Evolutionary conservation across 768 basidiomycete genomes (phyloP).

Genomic region (Termitomyces sp.): DNA sequence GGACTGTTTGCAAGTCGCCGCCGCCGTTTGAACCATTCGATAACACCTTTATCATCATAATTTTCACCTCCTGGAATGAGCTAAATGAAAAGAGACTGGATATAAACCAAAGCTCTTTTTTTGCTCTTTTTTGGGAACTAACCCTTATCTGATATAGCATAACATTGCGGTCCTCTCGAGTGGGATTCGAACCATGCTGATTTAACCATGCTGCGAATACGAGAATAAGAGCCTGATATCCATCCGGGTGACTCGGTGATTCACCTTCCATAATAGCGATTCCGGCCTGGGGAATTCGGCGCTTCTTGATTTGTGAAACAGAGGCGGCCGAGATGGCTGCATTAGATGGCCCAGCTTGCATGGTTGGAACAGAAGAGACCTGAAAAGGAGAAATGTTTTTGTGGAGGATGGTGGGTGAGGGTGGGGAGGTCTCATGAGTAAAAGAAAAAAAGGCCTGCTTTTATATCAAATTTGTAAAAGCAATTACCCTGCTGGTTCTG

Average conservation of each 20-base stretch:
- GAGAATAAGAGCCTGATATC: background rate
- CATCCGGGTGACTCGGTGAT: conserved; percentile 2
- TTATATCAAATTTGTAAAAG: background rate
- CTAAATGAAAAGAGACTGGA: background rate
- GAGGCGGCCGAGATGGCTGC: background rate
- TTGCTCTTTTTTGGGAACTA: background rate
- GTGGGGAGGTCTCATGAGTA: background rate
- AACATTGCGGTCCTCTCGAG: conserved; percentile 2
- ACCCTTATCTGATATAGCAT: conserved; percentile 12
- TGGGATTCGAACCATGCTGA: conserved; percentile 5
- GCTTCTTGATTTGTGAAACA: background rate
- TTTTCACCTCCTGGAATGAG: conserved; percentile 9
- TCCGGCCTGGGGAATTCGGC: conserved; percentile 10
- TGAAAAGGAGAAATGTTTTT: background rate
- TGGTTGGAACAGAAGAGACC: background rate
- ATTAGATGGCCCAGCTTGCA: conserved; percentile 10
- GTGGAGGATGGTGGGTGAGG: background rate
- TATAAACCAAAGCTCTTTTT: background rate
- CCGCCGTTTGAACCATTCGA: conserved; percentile 12
- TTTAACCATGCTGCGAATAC: conserved; percentile 5
- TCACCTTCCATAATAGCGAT: conserved; percentile 18
- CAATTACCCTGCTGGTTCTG: background rate
- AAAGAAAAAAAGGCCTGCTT: background rate
- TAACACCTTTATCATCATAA: background rate
- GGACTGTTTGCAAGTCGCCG: background rate